A percentile compares a stretch with the other conserved stretches of the same genome.
Conservation (phyloP, 208 protist genomes). For the Leishmania tropica region DNA sequence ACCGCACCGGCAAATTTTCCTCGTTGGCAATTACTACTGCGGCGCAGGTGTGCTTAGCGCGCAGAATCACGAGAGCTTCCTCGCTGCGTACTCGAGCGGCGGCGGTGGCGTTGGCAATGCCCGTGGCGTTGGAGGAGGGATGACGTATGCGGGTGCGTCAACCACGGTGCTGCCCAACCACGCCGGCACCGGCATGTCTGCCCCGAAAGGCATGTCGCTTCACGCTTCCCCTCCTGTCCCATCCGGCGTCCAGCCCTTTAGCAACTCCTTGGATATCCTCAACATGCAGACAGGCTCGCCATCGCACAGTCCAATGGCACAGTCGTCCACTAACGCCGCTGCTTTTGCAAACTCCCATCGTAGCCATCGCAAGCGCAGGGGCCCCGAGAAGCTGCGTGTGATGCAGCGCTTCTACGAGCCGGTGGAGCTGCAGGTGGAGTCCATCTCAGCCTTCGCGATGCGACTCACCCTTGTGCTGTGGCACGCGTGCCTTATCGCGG, state of each 20-base stretch:
- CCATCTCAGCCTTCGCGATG: conserved; percentile 46
- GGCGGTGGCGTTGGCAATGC: neutral
- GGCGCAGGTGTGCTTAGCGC: neutral
- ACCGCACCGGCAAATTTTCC: conserved; percentile 48
- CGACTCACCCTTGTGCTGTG: conserved; percentile 54
- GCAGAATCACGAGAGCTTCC: neutral
- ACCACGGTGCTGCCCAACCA: neutral
- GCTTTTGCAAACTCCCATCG: neutral
- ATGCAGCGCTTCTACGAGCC: conserved; percentile 41
- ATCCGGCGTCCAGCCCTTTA: neutral
- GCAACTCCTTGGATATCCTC: neutral
- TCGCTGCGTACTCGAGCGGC: neutral
- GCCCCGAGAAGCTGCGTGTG: conserved; percentile 3
- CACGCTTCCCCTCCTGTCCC: conserved; percentile 8
- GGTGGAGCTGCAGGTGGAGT: conserved; percentile 86
- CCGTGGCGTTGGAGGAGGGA: neutral
- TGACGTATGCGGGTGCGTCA: neutral
- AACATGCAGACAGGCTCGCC: neutral
- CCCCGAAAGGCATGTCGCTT: conserved; percentile 1
- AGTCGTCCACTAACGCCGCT: neutral
- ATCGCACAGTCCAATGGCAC: neutral
- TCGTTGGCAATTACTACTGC: conserved; percentile 24
- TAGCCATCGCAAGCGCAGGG: neutral
- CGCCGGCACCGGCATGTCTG: neutral
- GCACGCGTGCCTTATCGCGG: conserved; percentile 55